Base-by-base conservation (phyloP, 2,329 filamentous ascomycete species). In the Cladophialophora chaetospira region DNA sequence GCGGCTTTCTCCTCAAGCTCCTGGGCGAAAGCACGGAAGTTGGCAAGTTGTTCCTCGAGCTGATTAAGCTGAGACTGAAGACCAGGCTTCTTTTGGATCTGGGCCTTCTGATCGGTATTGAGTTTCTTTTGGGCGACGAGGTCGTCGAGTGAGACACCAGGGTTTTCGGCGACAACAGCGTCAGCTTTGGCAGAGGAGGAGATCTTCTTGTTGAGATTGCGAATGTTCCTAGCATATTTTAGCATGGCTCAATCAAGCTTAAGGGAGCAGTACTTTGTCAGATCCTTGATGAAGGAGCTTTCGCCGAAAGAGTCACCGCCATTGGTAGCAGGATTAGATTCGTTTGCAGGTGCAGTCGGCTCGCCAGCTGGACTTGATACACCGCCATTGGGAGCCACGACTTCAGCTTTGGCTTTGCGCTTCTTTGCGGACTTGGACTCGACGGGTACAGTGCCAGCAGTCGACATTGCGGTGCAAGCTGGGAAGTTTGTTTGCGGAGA, bases 141-240 rank as follows among this genome's bases (percentile, higher is more conserved):
- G n/a, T 86, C 81, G 61, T 87, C 83, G 40, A 87, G 79, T 4
- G 82, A 79, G 60, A 80, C 77, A 57, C 74, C 77, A 4, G 82
- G 81, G 70, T 86, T 81, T 62, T 85, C 84, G 53, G 79, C 79
- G 61, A 86, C 71, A 64, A 86, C 82, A 15, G 77, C 70, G 63
- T 87, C 82, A 64, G 84, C 78, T 71, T 85, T 87, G 53, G 80
- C 72, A 65, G 81, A 82, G 53, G 77, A 77, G 64, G 82, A 90
- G 68, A 97, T 86, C 78, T 97, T 97, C 83, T 97, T 97, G 79
- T 86, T 88, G 69, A 94, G 78, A 74, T 94, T 96, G 70, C 93
- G 91, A 67, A 97, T 89, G 74, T 85, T 91, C 81, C 91, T 96
- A 59, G 57, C 8, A 62, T 21, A 19, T 15, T 40, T 58, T 57